Evolutionary conservation across 768 basidiomycete species (phyloP).

Genomic region (Xanthoconium stramineum): DNA sequence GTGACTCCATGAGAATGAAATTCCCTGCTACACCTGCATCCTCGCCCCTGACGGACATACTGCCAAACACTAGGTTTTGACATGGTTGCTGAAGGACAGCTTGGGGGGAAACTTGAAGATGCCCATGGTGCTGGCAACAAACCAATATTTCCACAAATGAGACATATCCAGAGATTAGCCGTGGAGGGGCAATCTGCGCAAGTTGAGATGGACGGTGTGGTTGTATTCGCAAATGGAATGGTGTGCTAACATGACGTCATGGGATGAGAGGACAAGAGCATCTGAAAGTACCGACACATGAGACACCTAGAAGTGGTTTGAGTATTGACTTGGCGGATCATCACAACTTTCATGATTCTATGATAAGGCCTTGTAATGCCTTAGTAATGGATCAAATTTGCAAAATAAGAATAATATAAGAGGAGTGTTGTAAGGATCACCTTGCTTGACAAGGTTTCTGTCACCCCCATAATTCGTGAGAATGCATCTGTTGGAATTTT

Average conservation of each 20-base stretch:
- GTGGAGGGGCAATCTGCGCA: conserved; percentile 74
- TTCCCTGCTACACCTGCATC: not conserved
- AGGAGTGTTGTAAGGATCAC: too few species aligned
- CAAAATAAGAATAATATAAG: too few species aligned
- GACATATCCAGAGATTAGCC: conserved; percentile 94
- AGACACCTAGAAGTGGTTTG: conserved; percentile 58
- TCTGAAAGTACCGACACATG: conserved; percentile 93
- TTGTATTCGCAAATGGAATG: conserved; percentile 60
- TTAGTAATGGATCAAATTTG: too few species aligned
- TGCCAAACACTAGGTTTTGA: conserved; percentile 64
- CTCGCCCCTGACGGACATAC: conserved; percentile 5
- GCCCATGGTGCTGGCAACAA: too few species aligned
- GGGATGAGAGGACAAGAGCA: conserved; percentile 72
- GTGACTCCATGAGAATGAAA: conserved; percentile 77
- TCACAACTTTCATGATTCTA: too few species aligned
- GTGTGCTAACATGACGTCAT: conserved; percentile 47
- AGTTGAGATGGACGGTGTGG: conserved; percentile 48
- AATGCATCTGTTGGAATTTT: too few species aligned
- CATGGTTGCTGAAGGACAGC: conserved; percentile 98
- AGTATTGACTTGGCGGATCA: not conserved
- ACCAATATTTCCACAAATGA: conserved; percentile 94
- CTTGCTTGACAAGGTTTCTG: too few species aligned
- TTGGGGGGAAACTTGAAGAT: conserved; percentile 96
- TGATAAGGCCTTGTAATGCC: too few species aligned
- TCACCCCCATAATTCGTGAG: too few species aligned